A percentile compares a stretch with the other conserved stretches of the same genome.
These are phyloP conservation scores for Fusarium dlaminii DNA, from an alignment of 2,329 filamentous ascomycete genomes.

Conservation along the genomic window DNA sequence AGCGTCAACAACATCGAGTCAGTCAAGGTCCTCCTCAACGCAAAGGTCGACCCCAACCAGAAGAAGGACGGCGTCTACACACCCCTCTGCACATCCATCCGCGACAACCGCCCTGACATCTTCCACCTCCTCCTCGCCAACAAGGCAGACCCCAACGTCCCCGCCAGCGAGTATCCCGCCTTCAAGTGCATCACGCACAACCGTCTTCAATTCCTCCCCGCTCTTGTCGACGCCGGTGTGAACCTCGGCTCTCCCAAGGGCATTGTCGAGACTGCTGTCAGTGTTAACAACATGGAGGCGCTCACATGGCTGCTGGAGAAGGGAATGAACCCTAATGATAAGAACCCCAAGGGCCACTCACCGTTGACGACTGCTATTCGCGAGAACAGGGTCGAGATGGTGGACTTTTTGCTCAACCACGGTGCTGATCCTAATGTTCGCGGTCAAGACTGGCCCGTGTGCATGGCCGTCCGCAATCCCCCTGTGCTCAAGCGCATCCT, in stretches of 20 bases:
- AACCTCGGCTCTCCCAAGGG: slow-evolving; percentile 69
- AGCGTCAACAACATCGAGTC: slow-evolving; percentile 72
- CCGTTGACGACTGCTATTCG: slow-evolving; percentile 73
- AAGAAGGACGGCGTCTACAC: slow-evolving; percentile 75
- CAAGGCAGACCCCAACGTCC: slow-evolving; percentile 70
- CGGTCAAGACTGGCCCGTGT: slow-evolving; percentile 76
- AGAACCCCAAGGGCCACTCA: slow-evolving; percentile 65
- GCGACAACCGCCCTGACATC: slow-evolving; percentile 71
- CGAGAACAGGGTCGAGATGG: slow-evolving; percentile 66
- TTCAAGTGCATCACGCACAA: slow-evolving; percentile 77
- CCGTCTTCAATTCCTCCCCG: slow-evolving; percentile 67
- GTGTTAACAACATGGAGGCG: slow-evolving; percentile 68
- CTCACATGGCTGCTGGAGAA: slow-evolving; percentile 69
- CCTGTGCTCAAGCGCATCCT: slow-evolving; percentile 68
- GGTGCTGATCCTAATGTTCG: slow-evolving; percentile 71
- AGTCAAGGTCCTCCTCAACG: slow-evolving; percentile 64
- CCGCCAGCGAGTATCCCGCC: slow-evolving; percentile 70
- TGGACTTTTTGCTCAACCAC: slow-evolving; percentile 65
- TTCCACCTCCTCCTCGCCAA: slow-evolving; percentile 66
- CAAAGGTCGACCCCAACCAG: slow-evolving; percentile 67
- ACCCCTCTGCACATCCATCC: slow-evolving; percentile 73
- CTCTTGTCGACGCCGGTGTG: slow-evolving; percentile 67
- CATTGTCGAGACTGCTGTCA: slow-evolving; percentile 72
- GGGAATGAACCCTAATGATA: slow-evolving; percentile 68
- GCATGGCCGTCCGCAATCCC: slow-evolving; percentile 72